These are phyloP conservation scores for Cunninghamia lanceolata DNA, from an alignment of 75 land plant species.

Conservation along the genomic window DNA sequence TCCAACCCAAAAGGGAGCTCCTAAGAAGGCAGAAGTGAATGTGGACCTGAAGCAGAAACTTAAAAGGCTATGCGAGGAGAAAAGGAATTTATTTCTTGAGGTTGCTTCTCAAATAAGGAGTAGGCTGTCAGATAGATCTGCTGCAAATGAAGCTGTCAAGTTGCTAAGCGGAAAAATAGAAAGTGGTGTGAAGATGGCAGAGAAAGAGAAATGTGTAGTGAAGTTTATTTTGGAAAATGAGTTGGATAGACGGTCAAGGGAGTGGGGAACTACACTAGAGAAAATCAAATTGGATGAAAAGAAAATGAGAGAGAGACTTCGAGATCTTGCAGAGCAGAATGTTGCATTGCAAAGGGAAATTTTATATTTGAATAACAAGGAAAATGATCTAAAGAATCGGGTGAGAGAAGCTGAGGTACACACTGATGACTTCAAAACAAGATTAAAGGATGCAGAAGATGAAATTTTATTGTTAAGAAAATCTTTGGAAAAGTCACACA, in stretches of 20 bases:
- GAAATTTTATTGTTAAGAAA: slow-evolving; percentile 43
- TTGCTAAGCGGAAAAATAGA: slow-evolving; percentile 44
- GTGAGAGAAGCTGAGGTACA: slow-evolving; percentile 29
- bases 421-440: slow-evolving; percentile 25
- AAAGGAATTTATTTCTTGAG: slow-evolving; percentile 49
- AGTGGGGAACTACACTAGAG: slow-evolving; percentile 60
- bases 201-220: slow-evolving; percentile 69
- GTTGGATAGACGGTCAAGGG: slow-evolving; percentile 68
- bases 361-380: slow-evolving; percentile 50
- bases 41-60: slow-evolving; percentile 40
- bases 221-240: slow-evolving; percentile 57
- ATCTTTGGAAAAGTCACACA: slow-evolving; percentile 37
- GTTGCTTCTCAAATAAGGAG: slow-evolving; percentile 48
- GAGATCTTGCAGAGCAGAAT: slow-evolving; percentile 88
- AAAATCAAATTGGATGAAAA: slow-evolving; percentile 70
- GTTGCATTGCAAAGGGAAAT: slow-evolving; percentile 80
- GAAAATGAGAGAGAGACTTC: slow-evolving; percentile 65
- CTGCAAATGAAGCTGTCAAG: slow-evolving; percentile 46
- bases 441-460: slow-evolving; percentile 25
- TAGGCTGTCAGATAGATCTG: slow-evolving; percentile 49
- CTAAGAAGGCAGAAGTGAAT: slow-evolving; percentile 14
- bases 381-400: slow-evolving; percentile 21
- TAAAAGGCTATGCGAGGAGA: slow-evolving; percentile 46
- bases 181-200: slow-evolving; percentile 40
- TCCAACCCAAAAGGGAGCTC: neutral